Conservation (phyloP, 1,284 basidiomycete species). For the Rhodotorula sp. region DNA sequence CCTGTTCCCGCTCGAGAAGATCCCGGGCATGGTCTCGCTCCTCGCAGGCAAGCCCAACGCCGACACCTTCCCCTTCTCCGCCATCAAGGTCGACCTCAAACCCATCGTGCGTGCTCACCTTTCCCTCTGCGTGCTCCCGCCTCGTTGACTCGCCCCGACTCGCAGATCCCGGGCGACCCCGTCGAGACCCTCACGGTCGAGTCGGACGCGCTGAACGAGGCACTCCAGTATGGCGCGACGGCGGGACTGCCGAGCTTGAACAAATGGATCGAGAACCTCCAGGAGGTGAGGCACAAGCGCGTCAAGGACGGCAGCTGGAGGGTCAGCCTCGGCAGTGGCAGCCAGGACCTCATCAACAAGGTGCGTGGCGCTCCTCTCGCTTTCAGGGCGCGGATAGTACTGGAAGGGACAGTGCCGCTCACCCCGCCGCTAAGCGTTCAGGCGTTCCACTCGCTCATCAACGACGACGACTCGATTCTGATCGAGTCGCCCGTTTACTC, state of each 20-base stretch:
- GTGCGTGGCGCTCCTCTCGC: constrained; percentile 52
- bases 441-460: constrained; percentile 63
- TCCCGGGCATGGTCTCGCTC: constrained; percentile 74
- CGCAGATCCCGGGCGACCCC: constrained; percentile 24
- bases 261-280: constrained; percentile 51
- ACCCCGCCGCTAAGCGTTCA: no score
- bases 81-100: constrained; percentile 38
- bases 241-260: constrained; percentile 66
- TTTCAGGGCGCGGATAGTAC: not conserved
- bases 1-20: constrained; percentile 73
- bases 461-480: constrained; percentile 78
- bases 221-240: constrained; percentile 62
- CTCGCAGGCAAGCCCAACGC: constrained; percentile 72
- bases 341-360: constrained; percentile 83
- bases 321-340: constrained; percentile 76
- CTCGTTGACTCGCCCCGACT: not conserved
- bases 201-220: constrained; percentile 49
- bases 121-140: not conserved
- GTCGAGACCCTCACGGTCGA: constrained; percentile 46
- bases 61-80: constrained; percentile 82
- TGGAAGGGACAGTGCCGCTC: no score
- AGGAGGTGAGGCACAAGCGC: constrained; percentile 44
- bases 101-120: constrained; percentile 22
- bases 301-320: constrained; percentile 66
- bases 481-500: constrained; percentile 86